Percentiles rank a stretch among this genome's conserved stretches.
phyloP scores from a whole-genome alignment of 768 basidiomycete species.

The Dendrothele bispora region DNA sequence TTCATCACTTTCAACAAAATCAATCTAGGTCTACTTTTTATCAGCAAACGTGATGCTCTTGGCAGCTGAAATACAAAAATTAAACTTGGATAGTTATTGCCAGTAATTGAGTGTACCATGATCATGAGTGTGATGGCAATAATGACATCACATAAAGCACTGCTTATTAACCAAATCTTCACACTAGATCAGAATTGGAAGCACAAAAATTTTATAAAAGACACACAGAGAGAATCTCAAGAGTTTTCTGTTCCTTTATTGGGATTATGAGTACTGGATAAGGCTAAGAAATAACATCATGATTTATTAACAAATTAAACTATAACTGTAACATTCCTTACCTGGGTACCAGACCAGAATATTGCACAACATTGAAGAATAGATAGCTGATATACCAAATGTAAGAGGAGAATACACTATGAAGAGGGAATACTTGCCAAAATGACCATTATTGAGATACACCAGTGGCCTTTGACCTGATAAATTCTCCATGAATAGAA shows the following conservation, averaged over 20 bases:
- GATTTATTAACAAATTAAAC: not conserved
- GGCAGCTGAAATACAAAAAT: too few relatives aligned
- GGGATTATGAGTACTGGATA: slow-evolving; percentile 8
- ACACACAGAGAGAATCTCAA: slow-evolving; percentile 6
- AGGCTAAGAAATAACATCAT: not conserved
- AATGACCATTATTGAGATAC: slow-evolving; percentile 10
- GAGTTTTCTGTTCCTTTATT: too few relatives aligned
- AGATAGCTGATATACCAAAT: slow-evolving; percentile 1
- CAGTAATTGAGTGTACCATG: slow-evolving; percentile 22
- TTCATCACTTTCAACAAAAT: too few relatives aligned
- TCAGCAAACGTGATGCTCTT: too few relatives aligned
- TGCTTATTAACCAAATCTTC: slow-evolving; percentile 23
- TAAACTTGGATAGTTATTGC: too few relatives aligned
- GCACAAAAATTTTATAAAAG: not conserved
- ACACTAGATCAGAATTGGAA: not conserved
- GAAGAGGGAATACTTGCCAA: not conserved
- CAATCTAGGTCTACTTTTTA: too few relatives aligned
- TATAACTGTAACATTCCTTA: not conserved
- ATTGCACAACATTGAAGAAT: slow-evolving; percentile 1
- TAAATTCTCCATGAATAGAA: slow-evolving; percentile 23
- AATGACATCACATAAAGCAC: slow-evolving; percentile 19
- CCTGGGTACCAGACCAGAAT: not conserved
- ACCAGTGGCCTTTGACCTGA: slow-evolving; percentile 9
- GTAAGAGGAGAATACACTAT: not conserved
- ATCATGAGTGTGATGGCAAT: slow-evolving; percentile 23